Evolutionary conservation across 148 eudicot genomes (phyloP), one percentile per base, ranked within the genome.

Genomic region (Spergularia bocconei): DNA sequence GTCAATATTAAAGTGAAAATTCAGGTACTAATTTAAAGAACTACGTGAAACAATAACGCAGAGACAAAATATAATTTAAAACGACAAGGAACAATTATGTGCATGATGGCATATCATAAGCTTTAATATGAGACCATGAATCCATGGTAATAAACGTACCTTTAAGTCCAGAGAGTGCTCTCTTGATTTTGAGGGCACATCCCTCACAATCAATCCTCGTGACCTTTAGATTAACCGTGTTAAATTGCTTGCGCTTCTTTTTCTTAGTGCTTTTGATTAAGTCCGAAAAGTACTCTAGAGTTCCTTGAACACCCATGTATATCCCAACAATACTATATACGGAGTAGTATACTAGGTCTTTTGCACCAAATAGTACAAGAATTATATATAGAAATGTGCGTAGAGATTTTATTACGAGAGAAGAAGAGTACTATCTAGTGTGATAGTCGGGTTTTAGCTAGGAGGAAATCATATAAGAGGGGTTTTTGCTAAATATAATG

Each of bases 161-260:
- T 91, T 91, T 91, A 56, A 89, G 76, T 0, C 83, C 76, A 41
- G 92, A 87, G 79, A 91, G 93, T 2, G 65, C 81, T 1, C 80
- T 88, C 85, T 91, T 91, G 63, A 91, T 84, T 77, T 83, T 89
- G 44, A 81, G 84, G 47, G 83, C 87, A 76, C 96, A 91, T n/a
- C 96, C 96, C 20, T 91, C 96, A 74, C 96, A 91, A 63, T 87
- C 91, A 89, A 91, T 91, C n/a, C 92, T 82, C 3, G 79, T 69
- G 20, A 91, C 84, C 68, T 87, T 91, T 69, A 91, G 87, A 21
- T 80, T 63, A 10, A 89, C 91, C 0, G 90, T 88, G 16, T 80
- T 85, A 12, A 86, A 51, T 44, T 81, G 84, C 81, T 86, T 91
- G 82, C 77, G 85, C 60, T 88, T 91, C 83, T 87, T 87, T 70